Conservation (phyloP, 2,329 filamentous ascomycete genomes). For the Calonectria montana region DNA sequence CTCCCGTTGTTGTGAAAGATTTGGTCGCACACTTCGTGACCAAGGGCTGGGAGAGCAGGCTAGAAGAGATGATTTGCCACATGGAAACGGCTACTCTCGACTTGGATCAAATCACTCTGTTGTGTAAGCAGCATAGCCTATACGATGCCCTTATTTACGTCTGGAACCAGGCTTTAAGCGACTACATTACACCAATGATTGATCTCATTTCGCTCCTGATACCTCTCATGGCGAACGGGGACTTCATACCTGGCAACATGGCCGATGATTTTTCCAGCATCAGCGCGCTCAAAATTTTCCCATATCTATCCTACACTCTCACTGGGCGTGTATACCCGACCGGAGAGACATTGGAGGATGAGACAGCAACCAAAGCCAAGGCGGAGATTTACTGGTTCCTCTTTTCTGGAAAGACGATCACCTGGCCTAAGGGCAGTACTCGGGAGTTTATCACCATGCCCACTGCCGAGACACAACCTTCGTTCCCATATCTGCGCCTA, state of each 20-base stretch:
- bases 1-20: slow-evolving; percentile 86
- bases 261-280: slow-evolving; percentile 71
- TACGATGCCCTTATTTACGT: slow-evolving; percentile 98
- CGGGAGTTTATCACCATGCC: slow-evolving; percentile 72
- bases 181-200: slow-evolving; percentile 91
- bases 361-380: slow-evolving; percentile 81
- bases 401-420: slow-evolving; percentile 83
- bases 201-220: slow-evolving; percentile 80
- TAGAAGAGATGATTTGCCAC: slow-evolving; percentile 95
- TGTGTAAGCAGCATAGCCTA: slow-evolving; percentile 91
- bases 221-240: slow-evolving; percentile 67
- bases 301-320: slow-evolving; percentile 91
- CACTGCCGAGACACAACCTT: slow-evolving; percentile 69
- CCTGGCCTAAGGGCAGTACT: slow-evolving; percentile 76
- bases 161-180: slow-evolving; percentile 90
- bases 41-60: slow-evolving; percentile 77
- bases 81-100: slow-evolving; percentile 93
- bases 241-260: slow-evolving; percentile 64
- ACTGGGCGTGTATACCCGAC: slow-evolving; percentile 94
- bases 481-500: slow-evolving; percentile 86
- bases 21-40: slow-evolving; percentile 84
- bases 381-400: slow-evolving; percentile 92
- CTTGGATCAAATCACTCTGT: slow-evolving; percentile 88
- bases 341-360: slow-evolving; percentile 78
- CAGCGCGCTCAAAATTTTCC: slow-evolving; percentile 90